Evolutionary conservation across 1,284 basidiomycete genomes (phyloP).

Genomic region (Cryptococcus sp.): DNA sequence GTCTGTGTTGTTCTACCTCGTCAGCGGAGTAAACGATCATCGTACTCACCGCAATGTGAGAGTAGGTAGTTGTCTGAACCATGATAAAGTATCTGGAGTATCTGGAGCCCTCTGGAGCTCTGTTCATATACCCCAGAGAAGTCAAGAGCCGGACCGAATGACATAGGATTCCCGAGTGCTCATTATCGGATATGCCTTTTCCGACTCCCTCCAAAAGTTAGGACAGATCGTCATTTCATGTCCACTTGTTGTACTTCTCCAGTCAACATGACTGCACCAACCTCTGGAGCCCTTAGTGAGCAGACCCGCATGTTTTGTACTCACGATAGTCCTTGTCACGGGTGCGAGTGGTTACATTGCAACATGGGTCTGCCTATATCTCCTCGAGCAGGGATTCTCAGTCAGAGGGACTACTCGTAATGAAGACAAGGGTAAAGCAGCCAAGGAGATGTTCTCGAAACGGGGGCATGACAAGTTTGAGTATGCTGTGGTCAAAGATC

Average conservation of each 20-base stretch:
- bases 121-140: too few species aligned
- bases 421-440: constrained; percentile 46
- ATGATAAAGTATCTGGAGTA: not conserved
- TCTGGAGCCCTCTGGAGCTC: too few species aligned
- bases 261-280: constrained; percentile 14
- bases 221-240: too few species aligned
- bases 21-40: not conserved
- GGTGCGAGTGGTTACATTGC: constrained; percentile 43
- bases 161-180: too few species aligned
- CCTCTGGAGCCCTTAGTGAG: constrained; percentile 10
- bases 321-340: constrained; percentile 31
- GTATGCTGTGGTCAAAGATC: constrained; percentile 53
- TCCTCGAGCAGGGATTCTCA: constrained; percentile 36
- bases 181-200: too few species aligned
- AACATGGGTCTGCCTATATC: constrained; percentile 29
- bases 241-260: too few species aligned
- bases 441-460: constrained; percentile 31
- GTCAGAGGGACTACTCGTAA: constrained; percentile 49
- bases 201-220: too few species aligned
- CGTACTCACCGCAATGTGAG: constrained; percentile 1
- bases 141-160: too few species aligned
- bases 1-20: constrained; percentile 19
- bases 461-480: constrained; percentile 49
- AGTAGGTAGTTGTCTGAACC: not conserved
- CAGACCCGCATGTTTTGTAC: not conserved